Percentiles rank a stretch among this genome's conserved stretches.
phyloP scores from a whole-genome alignment of 805 yeast genomes.

The Yarrowia osloensis region DNA sequence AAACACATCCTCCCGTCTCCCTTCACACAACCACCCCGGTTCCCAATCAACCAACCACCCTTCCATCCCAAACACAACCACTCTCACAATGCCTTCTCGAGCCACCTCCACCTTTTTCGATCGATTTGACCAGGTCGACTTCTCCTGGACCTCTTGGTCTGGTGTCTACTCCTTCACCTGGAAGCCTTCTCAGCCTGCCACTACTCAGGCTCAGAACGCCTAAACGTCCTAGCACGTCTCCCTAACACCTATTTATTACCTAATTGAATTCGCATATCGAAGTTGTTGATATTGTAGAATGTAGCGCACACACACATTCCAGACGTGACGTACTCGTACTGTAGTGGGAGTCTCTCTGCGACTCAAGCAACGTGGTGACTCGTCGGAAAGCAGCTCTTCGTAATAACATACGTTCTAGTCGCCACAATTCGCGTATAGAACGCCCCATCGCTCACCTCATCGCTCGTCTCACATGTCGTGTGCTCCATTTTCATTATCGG shows the following conservation, averaged over 20 bases:
- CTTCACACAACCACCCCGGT: background rate
- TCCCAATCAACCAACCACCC: background rate
- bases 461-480: background rate
- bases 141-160: slow-evolving; percentile 15
- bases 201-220: slow-evolving; percentile 8
- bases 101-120: slow-evolving; percentile 26
- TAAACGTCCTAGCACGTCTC: background rate
- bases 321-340: background rate
- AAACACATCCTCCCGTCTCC: background rate
- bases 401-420: no score
- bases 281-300: no score
- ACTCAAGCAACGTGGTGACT: no score
- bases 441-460: background rate
- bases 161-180: slow-evolving; percentile 28
- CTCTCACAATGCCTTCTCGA: slow-evolving; percentile 22
- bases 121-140: slow-evolving; percentile 27
- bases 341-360: no score
- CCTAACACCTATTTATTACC: background rate
- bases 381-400: no score
- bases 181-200: slow-evolving; percentile 1
- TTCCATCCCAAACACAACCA: background rate
- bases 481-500: slow-evolving; percentile 9
- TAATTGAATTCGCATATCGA: background rate
- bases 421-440: background rate
- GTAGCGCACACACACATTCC: no score